These are phyloP conservation scores for Porphyra umbilicalis DNA, from an alignment of 31 red algal genomes.

Conservation along the genomic window DNA sequence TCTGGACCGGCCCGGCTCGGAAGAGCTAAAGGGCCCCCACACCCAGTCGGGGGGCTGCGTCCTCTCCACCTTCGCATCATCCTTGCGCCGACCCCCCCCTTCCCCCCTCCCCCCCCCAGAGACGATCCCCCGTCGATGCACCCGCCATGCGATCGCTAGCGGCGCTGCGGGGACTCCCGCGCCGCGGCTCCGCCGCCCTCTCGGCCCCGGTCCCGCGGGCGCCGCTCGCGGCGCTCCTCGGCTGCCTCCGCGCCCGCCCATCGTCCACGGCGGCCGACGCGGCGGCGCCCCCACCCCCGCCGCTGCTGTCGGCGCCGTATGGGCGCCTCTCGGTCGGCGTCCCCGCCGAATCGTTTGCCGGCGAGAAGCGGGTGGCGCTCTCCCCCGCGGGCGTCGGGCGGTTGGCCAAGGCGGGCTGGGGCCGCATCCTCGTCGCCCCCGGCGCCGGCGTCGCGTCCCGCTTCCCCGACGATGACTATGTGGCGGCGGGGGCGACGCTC, in stretches of 20 bases:
- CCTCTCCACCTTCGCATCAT: too few relatives aligned
- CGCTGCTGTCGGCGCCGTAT: constrained; percentile 15
- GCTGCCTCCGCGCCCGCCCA: neutral
- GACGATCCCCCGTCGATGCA: neutral
- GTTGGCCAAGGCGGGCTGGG: constrained; percentile 12
- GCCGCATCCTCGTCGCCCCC: constrained; percentile 12
- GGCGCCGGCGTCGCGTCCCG: constrained; percentile 20
- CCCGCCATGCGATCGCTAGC: neutral
- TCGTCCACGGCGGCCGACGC: neutral
- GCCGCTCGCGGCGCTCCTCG: neutral
- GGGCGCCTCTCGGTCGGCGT: constrained; percentile 44
- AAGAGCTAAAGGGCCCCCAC: too few relatives aligned
- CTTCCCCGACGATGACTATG: constrained; percentile 27
- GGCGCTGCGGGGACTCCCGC: neutral
- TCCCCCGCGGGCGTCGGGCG: constrained; percentile 20
- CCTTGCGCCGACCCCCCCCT: too few relatives aligned
- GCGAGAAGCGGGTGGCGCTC: constrained; percentile 38
- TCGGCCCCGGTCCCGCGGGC: neutral
- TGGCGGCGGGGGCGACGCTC: constrained; percentile 15
- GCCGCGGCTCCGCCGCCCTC: neutral
- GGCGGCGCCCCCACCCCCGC: neutral
- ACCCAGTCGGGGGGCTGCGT: too few relatives aligned
- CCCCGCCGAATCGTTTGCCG: constrained; percentile 16
- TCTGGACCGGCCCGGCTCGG: too few relatives aligned
- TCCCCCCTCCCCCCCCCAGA: neutral